Conservation (phyloP, 2,329 filamentous ascomycete genomes). For the Leptographium wingfieldii region DNA sequence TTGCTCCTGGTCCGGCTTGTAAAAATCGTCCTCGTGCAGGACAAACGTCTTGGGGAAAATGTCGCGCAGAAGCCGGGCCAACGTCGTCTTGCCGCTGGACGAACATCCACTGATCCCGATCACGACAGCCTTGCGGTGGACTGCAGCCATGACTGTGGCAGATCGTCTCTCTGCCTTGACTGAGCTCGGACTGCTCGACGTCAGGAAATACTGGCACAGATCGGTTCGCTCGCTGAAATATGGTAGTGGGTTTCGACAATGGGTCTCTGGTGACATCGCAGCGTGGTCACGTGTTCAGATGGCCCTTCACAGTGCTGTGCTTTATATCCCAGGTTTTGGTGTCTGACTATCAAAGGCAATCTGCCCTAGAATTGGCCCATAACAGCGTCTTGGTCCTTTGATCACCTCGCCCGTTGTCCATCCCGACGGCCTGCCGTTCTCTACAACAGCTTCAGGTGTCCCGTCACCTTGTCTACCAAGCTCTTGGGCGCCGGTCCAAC, state of each 20-base stretch:
- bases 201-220: not conserved
- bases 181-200: no score
- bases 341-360: not conserved
- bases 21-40: constrained; percentile 94
- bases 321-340: no score
- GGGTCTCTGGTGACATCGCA: not conserved
- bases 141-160: constrained; percentile 10
- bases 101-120: constrained; percentile 82
- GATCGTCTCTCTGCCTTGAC: not conserved
- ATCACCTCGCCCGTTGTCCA: not conserved
- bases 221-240: not conserved
- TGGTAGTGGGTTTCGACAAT: not conserved
- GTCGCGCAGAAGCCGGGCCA: constrained; percentile 71
- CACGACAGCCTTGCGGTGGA: constrained; percentile 41
- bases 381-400: not conserved
- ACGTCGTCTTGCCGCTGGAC: constrained; percentile 88
- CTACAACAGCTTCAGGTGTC: constrained; percentile 68
- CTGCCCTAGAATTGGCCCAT: not conserved
- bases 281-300: not conserved
- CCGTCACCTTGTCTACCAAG: constrained; percentile 75
- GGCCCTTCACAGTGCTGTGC: not conserved
- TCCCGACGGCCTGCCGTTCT: not conserved
- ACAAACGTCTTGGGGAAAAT: constrained; percentile 71
- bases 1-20: constrained; percentile 63
- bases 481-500: constrained; percentile 73